Percentiles rank a stretch among this genome's conserved stretches.
Evolutionary conservation across 495 filamentous ascomycete species (phyloP).

Genomic region (Penicillium atrosanguineum): DNA sequence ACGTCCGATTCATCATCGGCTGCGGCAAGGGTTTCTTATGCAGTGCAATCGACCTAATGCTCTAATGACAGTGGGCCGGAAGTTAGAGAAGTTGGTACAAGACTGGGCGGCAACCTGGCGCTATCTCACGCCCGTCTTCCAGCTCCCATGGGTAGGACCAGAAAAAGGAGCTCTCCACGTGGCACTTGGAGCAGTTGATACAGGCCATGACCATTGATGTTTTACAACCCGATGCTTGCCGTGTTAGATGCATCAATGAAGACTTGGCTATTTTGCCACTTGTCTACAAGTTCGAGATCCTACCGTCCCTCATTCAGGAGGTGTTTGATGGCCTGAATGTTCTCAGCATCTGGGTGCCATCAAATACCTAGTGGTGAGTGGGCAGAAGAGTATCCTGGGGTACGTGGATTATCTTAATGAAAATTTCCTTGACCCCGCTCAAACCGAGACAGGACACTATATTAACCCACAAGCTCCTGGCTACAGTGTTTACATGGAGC

Average conservation of each 20-base stretch:
- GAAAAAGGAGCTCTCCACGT: slow-evolving; percentile 92
- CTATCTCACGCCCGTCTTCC: slow-evolving; percentile 70
- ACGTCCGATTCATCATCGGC: slow-evolving; percentile 53
- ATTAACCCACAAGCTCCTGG: slow-evolving; percentile 68
- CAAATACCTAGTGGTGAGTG: slow-evolving; percentile 72
- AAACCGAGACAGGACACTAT: slow-evolving; percentile 72
- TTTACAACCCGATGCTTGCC: slow-evolving; percentile 77
- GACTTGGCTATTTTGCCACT: slow-evolving; percentile 73
- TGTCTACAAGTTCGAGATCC: slow-evolving; percentile 69
- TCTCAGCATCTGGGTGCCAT: slow-evolving; percentile 78
- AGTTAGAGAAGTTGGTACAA: slow-evolving; percentile 59
- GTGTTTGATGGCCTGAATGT: slow-evolving; percentile 75
- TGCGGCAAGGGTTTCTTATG: slow-evolving; percentile 81
- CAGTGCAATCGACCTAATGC: slow-evolving; percentile 63
- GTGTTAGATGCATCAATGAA: slow-evolving; percentile 77
- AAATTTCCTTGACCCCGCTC: slow-evolving; percentile 67
- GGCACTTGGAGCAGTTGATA: slow-evolving; percentile 76
- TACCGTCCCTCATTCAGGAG: slow-evolving; percentile 74
- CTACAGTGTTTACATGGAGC: slow-evolving; percentile 35
- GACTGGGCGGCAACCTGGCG: slow-evolving; percentile 78
- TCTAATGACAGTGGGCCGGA: slow-evolving; percentile 56
- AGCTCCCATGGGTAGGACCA: slow-evolving; percentile 79
- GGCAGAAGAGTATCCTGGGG: slow-evolving; percentile 68
- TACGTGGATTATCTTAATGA: slow-evolving; percentile 80
- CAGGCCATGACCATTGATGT: slow-evolving; percentile 66